phyloP scores from a whole-genome alignment of 192 early-diverging fungal species.

The Backusella sp. region DNA sequence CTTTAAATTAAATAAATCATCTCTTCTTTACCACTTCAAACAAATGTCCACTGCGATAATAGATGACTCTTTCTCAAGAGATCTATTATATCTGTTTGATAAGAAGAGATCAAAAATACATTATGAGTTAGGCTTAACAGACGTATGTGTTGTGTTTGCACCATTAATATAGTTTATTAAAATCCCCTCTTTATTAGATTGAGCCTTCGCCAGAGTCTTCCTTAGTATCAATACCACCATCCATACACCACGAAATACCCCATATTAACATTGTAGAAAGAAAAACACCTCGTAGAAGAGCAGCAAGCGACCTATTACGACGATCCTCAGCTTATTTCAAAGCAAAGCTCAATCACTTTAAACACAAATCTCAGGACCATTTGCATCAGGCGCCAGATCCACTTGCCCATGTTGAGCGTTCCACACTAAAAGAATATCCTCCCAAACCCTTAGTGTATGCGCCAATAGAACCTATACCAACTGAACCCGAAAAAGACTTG shows the following conservation, averaged over 20 bases:
- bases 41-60: neutral
- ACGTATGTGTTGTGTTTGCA: neutral
- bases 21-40: neutral
- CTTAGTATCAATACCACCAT: neutral
- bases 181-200: neutral
- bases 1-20: neutral
- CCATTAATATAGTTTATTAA: no score
- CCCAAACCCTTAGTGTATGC: conserved; percentile 29
- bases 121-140: conserved; percentile 12
- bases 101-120: conserved; percentile 23
- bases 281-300: neutral
- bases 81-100: conserved; percentile 29
- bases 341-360: conserved; percentile 16
- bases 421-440: conserved; percentile 23
- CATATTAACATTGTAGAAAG: neutral
- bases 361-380: conserved; percentile 15
- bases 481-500: neutral
- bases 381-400: conserved; percentile 8
- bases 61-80: conserved; percentile 23
- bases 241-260: neutral
- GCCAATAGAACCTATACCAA: conserved; percentile 15
- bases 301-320: conserved; percentile 22
- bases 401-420: neutral
- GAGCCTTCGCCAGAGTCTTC: neutral
- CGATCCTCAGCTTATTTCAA: conserved; percentile 25